phyloP scores from a whole-genome alignment of 1,284 basidiomycete genomes.

The Malassezia nana region DNA sequence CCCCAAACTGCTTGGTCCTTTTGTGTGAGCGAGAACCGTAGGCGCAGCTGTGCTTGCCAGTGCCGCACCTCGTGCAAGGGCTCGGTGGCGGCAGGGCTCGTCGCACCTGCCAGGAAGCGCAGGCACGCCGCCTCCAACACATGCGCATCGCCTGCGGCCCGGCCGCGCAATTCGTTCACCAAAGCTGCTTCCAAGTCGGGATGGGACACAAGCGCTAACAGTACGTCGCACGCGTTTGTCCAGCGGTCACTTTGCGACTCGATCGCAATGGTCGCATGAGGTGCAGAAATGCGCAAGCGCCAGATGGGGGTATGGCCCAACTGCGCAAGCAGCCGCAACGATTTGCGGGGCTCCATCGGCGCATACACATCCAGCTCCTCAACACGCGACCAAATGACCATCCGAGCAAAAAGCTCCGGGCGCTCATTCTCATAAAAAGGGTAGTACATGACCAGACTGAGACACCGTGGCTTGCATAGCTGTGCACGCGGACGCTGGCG shows the following conservation, averaged over 20 bases:
- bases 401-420: conserved; percentile 29
- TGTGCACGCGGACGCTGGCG: conserved; percentile 4
- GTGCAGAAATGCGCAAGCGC: conserved; percentile 32
- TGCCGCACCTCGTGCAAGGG: neutral
- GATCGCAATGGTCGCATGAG: conserved; percentile 33
- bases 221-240: conserved; percentile 10
- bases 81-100: neutral
- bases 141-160: neutral
- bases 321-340: conserved; percentile 26
- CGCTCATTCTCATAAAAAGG: conserved; percentile 41
- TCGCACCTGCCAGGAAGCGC: neutral
- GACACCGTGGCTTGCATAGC: conserved; percentile 26
- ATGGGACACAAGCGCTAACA: conserved; percentile 2
- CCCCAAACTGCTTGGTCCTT: conserved; percentile 34
- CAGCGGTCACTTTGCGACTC: conserved; percentile 11
- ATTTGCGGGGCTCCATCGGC: conserved; percentile 26
- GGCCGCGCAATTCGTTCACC: conserved; percentile 14
- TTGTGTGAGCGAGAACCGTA: conserved; percentile 23
- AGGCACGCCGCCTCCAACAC: conserved; percentile 12
- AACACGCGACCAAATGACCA: conserved; percentile 36
- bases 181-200: conserved; percentile 2
- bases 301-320: conserved; percentile 26
- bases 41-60: neutral
- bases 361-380: conserved; percentile 40
- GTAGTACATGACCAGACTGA: conserved; percentile 36